phyloP scores from a whole-genome alignment of 148 eudicot genomes.

The Camellia sinensis region DNA sequence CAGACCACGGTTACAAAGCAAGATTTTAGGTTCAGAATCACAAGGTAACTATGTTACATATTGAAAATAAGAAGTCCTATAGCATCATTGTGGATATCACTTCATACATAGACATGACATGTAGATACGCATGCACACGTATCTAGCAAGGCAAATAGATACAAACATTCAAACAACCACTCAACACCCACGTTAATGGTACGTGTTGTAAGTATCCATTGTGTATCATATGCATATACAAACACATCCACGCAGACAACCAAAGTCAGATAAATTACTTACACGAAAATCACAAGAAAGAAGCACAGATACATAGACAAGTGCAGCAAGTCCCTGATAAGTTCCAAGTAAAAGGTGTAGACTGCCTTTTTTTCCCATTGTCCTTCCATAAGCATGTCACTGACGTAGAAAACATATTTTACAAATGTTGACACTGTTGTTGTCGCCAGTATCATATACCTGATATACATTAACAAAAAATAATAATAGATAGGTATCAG shows the following conservation, averaged over 20 bases:
- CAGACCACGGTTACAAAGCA: neutral
- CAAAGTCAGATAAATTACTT: constrained; percentile 37
- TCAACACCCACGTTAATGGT: neutral
- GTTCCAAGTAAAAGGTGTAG: constrained; percentile 94
- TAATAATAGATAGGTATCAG: neutral
- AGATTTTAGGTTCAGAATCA: neutral
- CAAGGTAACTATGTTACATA: neutral
- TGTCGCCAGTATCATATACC: constrained; percentile 97
- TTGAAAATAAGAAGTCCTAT: neutral
- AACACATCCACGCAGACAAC: constrained; percentile 4
- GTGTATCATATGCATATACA: neutral
- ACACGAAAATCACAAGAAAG: constrained; percentile 93
- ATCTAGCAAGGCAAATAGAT: neutral
- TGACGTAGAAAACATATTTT: constrained; percentile 78
- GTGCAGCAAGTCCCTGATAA: constrained; percentile 89
- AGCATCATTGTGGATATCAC: neutral
- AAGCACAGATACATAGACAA: constrained; percentile 95
- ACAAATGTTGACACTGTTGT: constrained; percentile 85
- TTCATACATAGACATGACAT: neutral
- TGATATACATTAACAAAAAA: constrained; percentile 23
- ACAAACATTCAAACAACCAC: constrained; percentile 6
- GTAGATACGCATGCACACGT: neutral
- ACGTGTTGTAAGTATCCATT: neutral
- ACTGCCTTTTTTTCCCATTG: constrained; percentile 99
- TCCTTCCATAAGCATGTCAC: constrained; percentile 98